Evolutionary conservation across 495 filamentous ascomycete genomes (phyloP).

Genomic region (Neurospora sp.): DNA sequence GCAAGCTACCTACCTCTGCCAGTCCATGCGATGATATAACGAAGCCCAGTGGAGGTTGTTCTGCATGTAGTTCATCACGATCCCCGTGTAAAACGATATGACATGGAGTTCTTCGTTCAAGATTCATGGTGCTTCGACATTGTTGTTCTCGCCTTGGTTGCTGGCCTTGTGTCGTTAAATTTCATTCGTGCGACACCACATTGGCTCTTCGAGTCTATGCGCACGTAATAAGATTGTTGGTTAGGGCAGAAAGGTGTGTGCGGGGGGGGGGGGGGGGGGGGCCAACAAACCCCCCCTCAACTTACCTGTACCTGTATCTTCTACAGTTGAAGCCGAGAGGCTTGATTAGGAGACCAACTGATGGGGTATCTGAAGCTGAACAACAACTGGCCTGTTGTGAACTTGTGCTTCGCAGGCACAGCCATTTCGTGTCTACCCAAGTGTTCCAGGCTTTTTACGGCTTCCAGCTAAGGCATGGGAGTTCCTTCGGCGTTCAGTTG

Average conservation of each 20-base stretch:
- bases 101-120: neutral
- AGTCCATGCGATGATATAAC: neutral
- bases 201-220: neutral
- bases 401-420: too few species aligned
- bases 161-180: neutral
- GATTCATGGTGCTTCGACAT: neutral
- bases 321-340: too few species aligned
- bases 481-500: too few species aligned
- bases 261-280: too few species aligned
- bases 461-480: too few species aligned
- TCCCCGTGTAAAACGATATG: neutral
- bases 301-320: too few species aligned
- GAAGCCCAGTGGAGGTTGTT: neutral
- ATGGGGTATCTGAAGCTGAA: too few species aligned
- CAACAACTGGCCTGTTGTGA: too few species aligned
- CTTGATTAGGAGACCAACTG: too few species aligned
- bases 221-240: neutral
- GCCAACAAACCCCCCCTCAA: too few species aligned
- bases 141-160: neutral
- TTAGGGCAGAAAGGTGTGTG: too few species aligned
- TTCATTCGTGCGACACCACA: neutral
- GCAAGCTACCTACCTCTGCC: neutral
- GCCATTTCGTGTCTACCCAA: neutral
- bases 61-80: neutral
- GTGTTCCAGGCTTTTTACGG: neutral